Percentiles rank a stretch among this genome's conserved stretches.
Conservation (phyloP, 1,284 basidiomycete species). For the Malassezia cuniculi region DNA sequence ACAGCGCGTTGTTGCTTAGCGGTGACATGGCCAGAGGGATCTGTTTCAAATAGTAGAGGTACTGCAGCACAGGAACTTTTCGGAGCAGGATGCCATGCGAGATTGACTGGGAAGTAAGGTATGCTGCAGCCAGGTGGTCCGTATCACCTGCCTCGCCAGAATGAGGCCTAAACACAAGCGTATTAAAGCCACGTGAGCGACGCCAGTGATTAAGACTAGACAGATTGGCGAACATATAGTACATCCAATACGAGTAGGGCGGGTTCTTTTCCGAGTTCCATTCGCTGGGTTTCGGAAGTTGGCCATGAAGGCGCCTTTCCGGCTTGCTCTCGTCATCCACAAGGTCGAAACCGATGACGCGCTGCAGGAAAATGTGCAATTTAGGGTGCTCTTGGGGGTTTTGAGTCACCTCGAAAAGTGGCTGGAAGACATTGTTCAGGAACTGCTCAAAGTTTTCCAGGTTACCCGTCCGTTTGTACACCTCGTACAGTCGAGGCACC, state of each 20-base stretch:
- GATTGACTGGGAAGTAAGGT: constrained; percentile 91
- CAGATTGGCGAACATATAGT: constrained; percentile 97
- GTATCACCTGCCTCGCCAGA: constrained; percentile 97
- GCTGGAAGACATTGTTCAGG: constrained; percentile 70
- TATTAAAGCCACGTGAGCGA: constrained; percentile 68
- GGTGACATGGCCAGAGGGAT: constrained; percentile 79
- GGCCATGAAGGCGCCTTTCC: constrained; percentile 79
- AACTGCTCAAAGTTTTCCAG: constrained; percentile 83
- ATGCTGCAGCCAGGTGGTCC: constrained; percentile 88
- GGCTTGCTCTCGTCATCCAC: constrained; percentile 96
- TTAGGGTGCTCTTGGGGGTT: constrained; percentile 82
- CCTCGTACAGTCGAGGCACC: constrained; percentile 83
- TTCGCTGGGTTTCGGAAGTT: constrained; percentile 81
- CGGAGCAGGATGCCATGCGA: constrained; percentile 94
- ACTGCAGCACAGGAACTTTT: constrained; percentile 74
- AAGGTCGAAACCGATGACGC: constrained; percentile 88
- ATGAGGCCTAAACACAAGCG: constrained; percentile 91
- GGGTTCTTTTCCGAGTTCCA: constrained; percentile 85
- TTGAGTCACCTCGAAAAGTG: constrained; percentile 89
- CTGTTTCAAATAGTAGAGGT: constrained; percentile 57
- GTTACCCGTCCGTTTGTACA: constrained; percentile 81
- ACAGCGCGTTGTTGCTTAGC: constrained; percentile 90
- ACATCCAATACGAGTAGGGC: constrained; percentile 82
- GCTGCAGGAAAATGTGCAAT: constrained; percentile 85
- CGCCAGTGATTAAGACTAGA: constrained; percentile 89